Evolutionary conservation across 2,329 filamentous ascomycete genomes (phyloP), one percentile per base, ranked within the genome.

Genomic region (Colletotrichum godetiae): DNA sequence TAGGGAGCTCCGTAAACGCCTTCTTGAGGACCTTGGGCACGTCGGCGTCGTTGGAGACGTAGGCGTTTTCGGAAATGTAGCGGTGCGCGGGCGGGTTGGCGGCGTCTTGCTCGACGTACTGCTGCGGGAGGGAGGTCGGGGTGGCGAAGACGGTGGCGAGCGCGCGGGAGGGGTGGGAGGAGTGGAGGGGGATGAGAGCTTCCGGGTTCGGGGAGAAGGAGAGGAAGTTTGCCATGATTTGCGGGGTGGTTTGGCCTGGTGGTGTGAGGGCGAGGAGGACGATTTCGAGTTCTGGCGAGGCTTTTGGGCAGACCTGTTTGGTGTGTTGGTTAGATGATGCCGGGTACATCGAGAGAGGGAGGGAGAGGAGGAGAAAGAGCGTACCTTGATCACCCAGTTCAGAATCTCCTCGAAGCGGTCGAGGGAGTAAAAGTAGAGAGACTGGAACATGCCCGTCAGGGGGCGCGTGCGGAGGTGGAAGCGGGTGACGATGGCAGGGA

Each of bases 21-120:
- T 79, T 74, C 73, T 87, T 83, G 24, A 90, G 78, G 0, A 87
- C 83, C 1, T 78, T 76, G 0, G 83, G 78, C 0, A 88, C 83
- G 74, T 89, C 84, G 1, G 80, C 81, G 49, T 87, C 82, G 76
- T 89, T 86, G 4, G 78, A 68, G 29, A 90, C 77, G 76, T 88
- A 90, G 0, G 81, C 84, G 75, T 89, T 90, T 65, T 90, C 88
- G 2, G 82, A 81, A 64, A 81, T 83, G 78, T 88, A 90, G 6
- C 87, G 82, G 79, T 88, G 85, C 3, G 78, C 79, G n/a, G 79
- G 73, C 0, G 88, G 88, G 76, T 88, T 88, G n/a, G 86, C 84
- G 0, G 76, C 75, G 1, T 78, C 80, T 78, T 90, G 87, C 19
- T 80, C 78, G 12, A 66, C 74, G 76, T 88, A 88, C 73, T 88